Percentiles rank a stretch among this genome's conserved stretches.
phyloP scores from a whole-genome alignment of 1,139 yeast species.

The Candida glucosophila region DNA sequence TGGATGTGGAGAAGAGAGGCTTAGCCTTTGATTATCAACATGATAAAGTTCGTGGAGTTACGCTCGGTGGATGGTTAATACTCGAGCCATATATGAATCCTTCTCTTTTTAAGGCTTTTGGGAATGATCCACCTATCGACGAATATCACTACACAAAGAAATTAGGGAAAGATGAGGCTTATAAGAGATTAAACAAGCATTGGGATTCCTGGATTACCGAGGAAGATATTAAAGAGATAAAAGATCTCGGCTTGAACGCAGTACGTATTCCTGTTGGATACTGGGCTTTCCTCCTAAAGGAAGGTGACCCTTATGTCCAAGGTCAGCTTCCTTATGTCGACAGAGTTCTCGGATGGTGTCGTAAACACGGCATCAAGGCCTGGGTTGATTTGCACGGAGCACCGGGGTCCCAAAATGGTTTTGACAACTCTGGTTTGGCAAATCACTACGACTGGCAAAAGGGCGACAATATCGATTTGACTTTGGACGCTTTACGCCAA shows the following conservation, averaged over 20 bases:
- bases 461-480: slow-evolving; percentile 8
- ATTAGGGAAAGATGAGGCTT: slow-evolving; percentile 8
- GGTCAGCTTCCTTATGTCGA: slow-evolving; percentile 18
- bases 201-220: slow-evolving; percentile 15
- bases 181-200: slow-evolving; percentile 9
- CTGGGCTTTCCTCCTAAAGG: slow-evolving; percentile 16
- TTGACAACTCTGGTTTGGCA: slow-evolving; percentile 17
- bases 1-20: slow-evolving; percentile 4
- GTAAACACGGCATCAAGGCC: slow-evolving; percentile 10
- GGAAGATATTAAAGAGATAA: slow-evolving; percentile 12
- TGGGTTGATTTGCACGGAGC: slow-evolving; percentile 19
- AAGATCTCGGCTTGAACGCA: slow-evolving; percentile 12
- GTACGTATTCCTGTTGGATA: slow-evolving; percentile 19
- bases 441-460: slow-evolving; percentile 8
- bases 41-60: slow-evolving; percentile 35
- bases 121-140: slow-evolving; percentile 11
- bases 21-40: slow-evolving; percentile 37
- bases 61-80: slow-evolving; percentile 21
- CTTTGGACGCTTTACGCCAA: slow-evolving; percentile 10
- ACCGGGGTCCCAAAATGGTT: slow-evolving; percentile 23
- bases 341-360: slow-evolving; percentile 15
- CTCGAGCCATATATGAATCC: slow-evolving; percentile 23
- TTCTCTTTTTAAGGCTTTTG: slow-evolving; percentile 11
- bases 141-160: slow-evolving; percentile 11
- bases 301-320: slow-evolving; percentile 14